phyloP scores from a whole-genome alignment of 345 rosid genomes.

The Fremontodendron californicum region DNA sequence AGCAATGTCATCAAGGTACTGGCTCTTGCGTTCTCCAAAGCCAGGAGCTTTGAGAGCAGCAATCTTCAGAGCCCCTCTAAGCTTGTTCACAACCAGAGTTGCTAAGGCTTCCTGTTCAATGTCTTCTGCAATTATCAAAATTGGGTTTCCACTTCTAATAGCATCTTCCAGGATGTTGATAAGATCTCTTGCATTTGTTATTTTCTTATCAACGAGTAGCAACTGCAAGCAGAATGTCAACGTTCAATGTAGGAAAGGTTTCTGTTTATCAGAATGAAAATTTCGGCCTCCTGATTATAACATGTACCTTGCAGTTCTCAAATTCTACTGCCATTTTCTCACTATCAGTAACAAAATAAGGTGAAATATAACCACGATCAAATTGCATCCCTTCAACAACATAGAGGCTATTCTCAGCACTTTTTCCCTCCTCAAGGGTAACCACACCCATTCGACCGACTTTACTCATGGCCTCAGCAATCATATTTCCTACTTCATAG shows the following conservation, averaged over 20 bases:
- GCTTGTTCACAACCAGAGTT: constrained; percentile 92
- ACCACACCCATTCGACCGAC: constrained; percentile 97
- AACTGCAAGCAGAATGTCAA: constrained; percentile 47
- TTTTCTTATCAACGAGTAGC: constrained; percentile 95
- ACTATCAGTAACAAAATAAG: constrained; percentile 93
- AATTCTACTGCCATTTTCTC: constrained; percentile 98
- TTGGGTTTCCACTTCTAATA: constrained; percentile 71
- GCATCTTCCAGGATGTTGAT: constrained; percentile 83
- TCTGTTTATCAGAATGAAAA: neutral
- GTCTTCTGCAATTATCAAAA: constrained; percentile 83
- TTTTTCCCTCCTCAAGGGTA: constrained; percentile 97
- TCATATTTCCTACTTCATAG: constrained; percentile 89
- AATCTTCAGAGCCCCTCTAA: constrained; percentile 86
- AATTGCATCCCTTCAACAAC: constrained; percentile 99
- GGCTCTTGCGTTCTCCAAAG: constrained; percentile 94
- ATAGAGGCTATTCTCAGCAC: constrained; percentile 92
- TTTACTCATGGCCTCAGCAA: constrained; percentile 96
- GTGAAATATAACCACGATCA: constrained; percentile 97
- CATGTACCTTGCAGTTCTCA: constrained; percentile 89
- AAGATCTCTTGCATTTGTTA: constrained; percentile 95
- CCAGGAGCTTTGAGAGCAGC: constrained; percentile 99
- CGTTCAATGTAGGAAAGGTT: neutral
- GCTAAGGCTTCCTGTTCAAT: constrained; percentile 98
- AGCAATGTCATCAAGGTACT: constrained; percentile 97
- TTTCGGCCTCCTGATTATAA: neutral